phyloP scores from a whole-genome alignment of 345 rosid genomes.

The Salix dunnii region DNA sequence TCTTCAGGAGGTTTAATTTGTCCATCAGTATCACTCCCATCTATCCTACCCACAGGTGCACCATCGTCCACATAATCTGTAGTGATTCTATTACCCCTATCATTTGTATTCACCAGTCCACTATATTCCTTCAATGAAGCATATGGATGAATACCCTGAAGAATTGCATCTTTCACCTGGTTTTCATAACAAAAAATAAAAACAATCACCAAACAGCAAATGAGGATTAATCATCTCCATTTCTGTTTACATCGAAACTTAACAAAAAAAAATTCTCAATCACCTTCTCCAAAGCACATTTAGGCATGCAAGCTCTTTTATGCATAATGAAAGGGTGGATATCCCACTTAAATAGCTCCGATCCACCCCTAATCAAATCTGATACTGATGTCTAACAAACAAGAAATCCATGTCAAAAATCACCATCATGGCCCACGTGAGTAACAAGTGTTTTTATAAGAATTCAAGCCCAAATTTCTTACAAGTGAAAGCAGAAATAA shows the following conservation, averaged over 20 bases:
- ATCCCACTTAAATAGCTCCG: conserved; percentile 46
- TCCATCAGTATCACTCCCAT: conserved; percentile 3
- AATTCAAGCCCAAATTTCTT: background rate
- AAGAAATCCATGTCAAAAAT: background rate
- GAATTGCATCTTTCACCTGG: conserved; percentile 50
- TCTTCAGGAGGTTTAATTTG: conserved; percentile 15
- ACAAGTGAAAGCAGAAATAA: background rate
- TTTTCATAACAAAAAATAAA: conserved; percentile 7
- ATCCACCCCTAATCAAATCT: conserved; percentile 30
- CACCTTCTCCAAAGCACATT: conserved; percentile 47
- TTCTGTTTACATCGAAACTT: conserved; percentile 3
- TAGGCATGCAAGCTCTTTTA: conserved; percentile 49
- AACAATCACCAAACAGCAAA: background rate
- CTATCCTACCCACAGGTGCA: conserved; percentile 9
- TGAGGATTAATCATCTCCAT: background rate
- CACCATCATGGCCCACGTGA: background rate
- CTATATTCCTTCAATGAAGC: conserved; percentile 34
- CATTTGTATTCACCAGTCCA: conserved; percentile 28
- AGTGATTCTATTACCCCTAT: background rate
- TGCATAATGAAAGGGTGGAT: conserved; percentile 41
- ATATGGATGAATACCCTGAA: conserved; percentile 23
- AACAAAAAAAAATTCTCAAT: background rate
- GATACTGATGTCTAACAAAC: conserved; percentile 27
- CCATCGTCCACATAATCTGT: background rate
- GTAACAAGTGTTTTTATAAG: background rate